These are phyloP conservation scores for Annulohypoxylon moriforme DNA, from an alignment of 495 filamentous ascomycete species.

Conservation along the genomic window DNA sequence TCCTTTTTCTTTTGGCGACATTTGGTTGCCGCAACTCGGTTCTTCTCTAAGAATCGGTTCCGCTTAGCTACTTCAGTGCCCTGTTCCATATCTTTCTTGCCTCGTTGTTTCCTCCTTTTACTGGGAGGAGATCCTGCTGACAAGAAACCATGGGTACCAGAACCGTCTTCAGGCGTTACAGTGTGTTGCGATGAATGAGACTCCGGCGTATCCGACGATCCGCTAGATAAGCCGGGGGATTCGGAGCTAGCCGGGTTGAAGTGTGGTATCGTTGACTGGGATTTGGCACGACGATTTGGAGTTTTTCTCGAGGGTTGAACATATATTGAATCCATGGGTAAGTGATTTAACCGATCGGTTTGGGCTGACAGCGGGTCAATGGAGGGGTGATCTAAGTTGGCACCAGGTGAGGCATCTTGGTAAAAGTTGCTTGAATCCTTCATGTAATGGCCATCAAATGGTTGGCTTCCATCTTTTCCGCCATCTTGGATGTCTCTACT, in stretches of 20 bases:
- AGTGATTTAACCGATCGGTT: background rate
- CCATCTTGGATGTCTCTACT: conserved; percentile 27
- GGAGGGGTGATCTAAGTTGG: conserved; percentile 14
- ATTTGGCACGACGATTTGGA: background rate
- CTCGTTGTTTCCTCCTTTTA: conserved; percentile 27
- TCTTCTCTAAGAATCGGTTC: conserved; percentile 76
- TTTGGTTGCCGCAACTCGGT: conserved; percentile 85
- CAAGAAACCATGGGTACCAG: background rate
- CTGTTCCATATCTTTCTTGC: background rate
- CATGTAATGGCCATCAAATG: conserved; percentile 24
- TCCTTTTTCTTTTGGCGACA: conserved; percentile 90
- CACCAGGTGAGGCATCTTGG: conserved; percentile 4
- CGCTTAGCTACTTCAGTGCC: conserved; percentile 49
- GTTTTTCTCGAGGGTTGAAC: background rate
- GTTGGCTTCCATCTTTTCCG: conserved; percentile 23
- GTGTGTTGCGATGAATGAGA: conserved; percentile 39
- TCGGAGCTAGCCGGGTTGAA: conserved; percentile 23
- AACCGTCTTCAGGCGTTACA: conserved; percentile 23
- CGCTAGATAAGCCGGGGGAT: conserved; percentile 31
- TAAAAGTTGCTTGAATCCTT: conserved; percentile 19
- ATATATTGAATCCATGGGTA: conserved; percentile 2
- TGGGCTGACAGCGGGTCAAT: conserved; percentile 16
- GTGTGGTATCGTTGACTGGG: conserved; percentile 7
- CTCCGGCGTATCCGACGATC: conserved; percentile 41
- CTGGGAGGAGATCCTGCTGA: background rate